Base-by-base conservation (phyloP, 805 yeast species). In the Saturnispora sanitii region DNA sequence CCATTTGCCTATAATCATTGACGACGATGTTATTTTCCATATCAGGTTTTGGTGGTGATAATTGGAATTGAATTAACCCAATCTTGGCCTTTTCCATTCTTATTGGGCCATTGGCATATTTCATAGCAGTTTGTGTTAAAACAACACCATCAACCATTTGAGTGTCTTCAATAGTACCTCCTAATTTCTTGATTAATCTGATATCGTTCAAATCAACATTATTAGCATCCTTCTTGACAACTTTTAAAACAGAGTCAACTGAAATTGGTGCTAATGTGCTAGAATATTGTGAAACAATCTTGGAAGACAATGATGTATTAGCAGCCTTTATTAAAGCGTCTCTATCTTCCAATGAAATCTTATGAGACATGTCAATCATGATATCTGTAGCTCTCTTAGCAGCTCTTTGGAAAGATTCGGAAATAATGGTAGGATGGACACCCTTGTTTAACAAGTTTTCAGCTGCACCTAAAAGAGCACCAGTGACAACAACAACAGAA, bases 1-100 rank as follows among this genome's bases (percentile, higher is more conserved):
- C 99, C 99, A 92, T 92, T 65, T 92, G 98, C 64, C 98, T 77
- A 68, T 92, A 92, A 63, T 92, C 99, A 58, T 84, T 92, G 41
- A 92, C 97, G 43, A 92, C 95, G 37, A 92, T 90, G 58, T 88
- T 90, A 63, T 92, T 92, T 67, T 92, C 98, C 82, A 94, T 82
- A 58, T 87, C 96, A 17, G 96, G 96, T 60, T 87, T 87, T 49
- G 96, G 96, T 19, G 96, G 96, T 17, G 95, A 85, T 47, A 87
- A 73, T 70, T 84, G 98, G 69, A 84, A 92, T 68, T 87, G 99
- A 56, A 83, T 75, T 56, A 83, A 73, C 22, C 83, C 97, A 58
- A 86, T 86, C 50, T 72, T 74, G 13, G 98, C 97, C 69, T 88
- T 90, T 59, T 92, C 98, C 60, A 85, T 74, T 58, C 96, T 77